phyloP scores from a whole-genome alignment of 768 basidiomycete species.

The Naganishia antarctica region DNA sequence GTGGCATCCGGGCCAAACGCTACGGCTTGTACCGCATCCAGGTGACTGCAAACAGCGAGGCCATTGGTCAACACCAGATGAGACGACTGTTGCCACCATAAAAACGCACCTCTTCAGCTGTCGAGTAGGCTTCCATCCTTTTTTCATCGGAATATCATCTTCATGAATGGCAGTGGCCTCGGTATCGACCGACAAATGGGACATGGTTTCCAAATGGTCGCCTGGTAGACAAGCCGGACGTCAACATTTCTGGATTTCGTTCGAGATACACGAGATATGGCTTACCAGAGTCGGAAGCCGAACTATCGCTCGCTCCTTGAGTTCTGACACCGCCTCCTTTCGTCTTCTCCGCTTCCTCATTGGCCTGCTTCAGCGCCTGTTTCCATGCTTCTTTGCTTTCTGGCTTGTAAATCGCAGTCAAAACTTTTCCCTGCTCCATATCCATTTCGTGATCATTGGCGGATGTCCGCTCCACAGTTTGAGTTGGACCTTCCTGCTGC shows the following conservation, averaged over 20 bases:
- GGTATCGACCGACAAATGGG: slow-evolving; percentile 3
- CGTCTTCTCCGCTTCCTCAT: slow-evolving; percentile 44
- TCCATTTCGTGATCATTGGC: slow-evolving; percentile 4
- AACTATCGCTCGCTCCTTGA: slow-evolving; percentile 1
- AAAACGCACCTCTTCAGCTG: slow-evolving; percentile 75
- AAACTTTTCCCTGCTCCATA: slow-evolving; percentile 30
- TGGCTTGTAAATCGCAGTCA: slow-evolving; percentile 72
- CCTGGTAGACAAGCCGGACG: neutral
- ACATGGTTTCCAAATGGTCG: slow-evolving; percentile 6
- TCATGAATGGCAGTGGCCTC: slow-evolving; percentile 15
- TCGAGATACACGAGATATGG: too few species aligned
- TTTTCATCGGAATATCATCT: slow-evolving; percentile 6
- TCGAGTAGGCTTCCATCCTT: slow-evolving; percentile 78
- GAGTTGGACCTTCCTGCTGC: neutral
- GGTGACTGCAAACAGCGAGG: slow-evolving; percentile 58
- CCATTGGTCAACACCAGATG: neutral
- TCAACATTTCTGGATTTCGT: slow-evolving; percentile 6
- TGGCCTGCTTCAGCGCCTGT: slow-evolving; percentile 54
- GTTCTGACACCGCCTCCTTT: neutral
- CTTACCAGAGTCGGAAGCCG: slow-evolving; percentile 2
- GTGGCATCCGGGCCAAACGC: slow-evolving; percentile 81
- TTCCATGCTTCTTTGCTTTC: slow-evolving; percentile 83
- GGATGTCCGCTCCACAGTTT: neutral
- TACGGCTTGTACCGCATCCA: slow-evolving; percentile 85
- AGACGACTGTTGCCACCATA: neutral